phyloP scores from a whole-genome alignment of 2,329 filamentous ascomycete genomes.

The Arthroderma uncinatum region DNA sequence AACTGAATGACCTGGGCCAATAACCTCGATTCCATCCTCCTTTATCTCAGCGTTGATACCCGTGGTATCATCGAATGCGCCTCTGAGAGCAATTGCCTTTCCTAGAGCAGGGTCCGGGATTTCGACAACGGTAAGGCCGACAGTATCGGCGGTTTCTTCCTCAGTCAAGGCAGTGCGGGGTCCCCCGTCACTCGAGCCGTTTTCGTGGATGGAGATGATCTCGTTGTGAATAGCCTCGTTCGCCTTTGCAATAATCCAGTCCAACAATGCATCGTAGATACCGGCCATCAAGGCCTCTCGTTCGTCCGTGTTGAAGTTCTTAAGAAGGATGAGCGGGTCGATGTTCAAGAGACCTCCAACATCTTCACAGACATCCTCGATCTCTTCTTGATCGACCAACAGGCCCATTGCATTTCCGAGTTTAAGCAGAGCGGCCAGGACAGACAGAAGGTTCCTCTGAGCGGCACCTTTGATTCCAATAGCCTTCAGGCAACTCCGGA shows the following conservation, averaged over 20 bases:
- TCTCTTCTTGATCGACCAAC: constrained; percentile 66
- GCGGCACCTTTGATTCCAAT: constrained; percentile 86
- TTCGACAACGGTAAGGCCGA: constrained; percentile 80
- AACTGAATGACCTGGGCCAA: constrained; percentile 65
- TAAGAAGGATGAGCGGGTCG: constrained; percentile 68
- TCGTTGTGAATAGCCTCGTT: constrained; percentile 74
- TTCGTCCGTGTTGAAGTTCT: constrained; percentile 73
- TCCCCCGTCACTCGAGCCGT: constrained; percentile 55
- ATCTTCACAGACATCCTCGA: constrained; percentile 83
- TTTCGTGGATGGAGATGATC: constrained; percentile 53
- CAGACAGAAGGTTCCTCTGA: constrained; percentile 73
- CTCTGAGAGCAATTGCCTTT: constrained; percentile 79
- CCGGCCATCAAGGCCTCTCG: constrained; percentile 71
- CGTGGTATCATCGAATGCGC: constrained; percentile 80
- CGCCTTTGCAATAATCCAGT: constrained; percentile 84
- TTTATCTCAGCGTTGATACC: constrained; percentile 98
- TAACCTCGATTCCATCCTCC: constrained; percentile 75
- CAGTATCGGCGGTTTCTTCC: constrained; percentile 68
- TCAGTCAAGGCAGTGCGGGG: constrained; percentile 49
- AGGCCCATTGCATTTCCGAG: constrained; percentile 85
- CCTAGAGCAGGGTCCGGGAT: constrained; percentile 68
- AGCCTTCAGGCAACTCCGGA: constrained; percentile 71
- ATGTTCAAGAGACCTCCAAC: constrained; percentile 75
- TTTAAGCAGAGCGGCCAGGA: constrained; percentile 75
- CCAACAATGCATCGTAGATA: constrained; percentile 85